Conservation (phyloP, 2,329 filamentous ascomycete species). For the Biscogniauxia marginata region DNA sequence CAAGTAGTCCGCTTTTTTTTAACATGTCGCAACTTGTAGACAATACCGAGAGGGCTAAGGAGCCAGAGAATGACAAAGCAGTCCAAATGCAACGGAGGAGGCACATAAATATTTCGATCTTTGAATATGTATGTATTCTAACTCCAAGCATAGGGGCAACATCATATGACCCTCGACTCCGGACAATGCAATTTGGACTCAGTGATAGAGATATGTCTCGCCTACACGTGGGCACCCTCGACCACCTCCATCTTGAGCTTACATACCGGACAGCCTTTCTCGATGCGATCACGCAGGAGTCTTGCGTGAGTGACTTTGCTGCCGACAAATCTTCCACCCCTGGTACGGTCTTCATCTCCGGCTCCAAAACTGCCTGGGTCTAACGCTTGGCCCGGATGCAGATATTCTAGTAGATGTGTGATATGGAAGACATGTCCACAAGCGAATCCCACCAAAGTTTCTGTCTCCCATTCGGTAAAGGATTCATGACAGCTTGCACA, state of each 20-base stretch:
- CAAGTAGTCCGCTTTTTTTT: too few relatives aligned
- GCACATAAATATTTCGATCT: not conserved
- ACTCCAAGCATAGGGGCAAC: not conserved
- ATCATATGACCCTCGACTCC: not conserved
- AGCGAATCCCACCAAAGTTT: slow-evolving; percentile 76
- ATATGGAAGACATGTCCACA: slow-evolving; percentile 83
- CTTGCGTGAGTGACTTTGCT: slow-evolving; percentile 86
- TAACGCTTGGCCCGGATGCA: slow-evolving; percentile 44
- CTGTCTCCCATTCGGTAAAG: slow-evolving; percentile 61
- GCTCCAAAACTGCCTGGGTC: slow-evolving; percentile 34
- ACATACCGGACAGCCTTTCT: slow-evolving; percentile 64
- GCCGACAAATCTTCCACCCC: slow-evolving; percentile 65
- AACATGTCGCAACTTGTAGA: too few relatives aligned
- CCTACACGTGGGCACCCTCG: slow-evolving; percentile 8
- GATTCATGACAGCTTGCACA: slow-evolving; percentile 58
- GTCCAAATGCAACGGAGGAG: too few relatives aligned
- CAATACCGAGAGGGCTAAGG: too few relatives aligned
- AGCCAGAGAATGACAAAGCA: too few relatives aligned
- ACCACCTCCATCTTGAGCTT: slow-evolving; percentile 32
- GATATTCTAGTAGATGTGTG: slow-evolving; percentile 61
- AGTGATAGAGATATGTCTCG: not conserved
- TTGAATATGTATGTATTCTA: not conserved
- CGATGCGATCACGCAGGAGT: slow-evolving; percentile 68
- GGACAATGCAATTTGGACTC: not conserved
- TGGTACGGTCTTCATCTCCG: slow-evolving; percentile 40